Evolutionary conservation across 768 basidiomycete genomes (phyloP).

Genomic region (Phylloporus scabripes): DNA sequence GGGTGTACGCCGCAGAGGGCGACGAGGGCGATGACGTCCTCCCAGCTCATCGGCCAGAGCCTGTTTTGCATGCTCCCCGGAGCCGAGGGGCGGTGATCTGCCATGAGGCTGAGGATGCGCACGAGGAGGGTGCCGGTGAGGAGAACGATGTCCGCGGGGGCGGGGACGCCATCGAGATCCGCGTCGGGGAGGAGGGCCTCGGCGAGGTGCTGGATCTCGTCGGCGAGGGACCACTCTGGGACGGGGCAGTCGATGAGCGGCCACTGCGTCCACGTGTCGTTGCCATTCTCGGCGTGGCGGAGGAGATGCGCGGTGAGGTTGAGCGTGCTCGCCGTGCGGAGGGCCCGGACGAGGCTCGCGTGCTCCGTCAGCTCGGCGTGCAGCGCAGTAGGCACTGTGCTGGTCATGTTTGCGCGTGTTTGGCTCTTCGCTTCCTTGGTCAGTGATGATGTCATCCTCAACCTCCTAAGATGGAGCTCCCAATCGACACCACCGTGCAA

Average conservation of each 20-base stretch:
- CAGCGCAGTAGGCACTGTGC: conserved; percentile 44
- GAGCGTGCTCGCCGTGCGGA: conserved; percentile 50
- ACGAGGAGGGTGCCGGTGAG: conserved; percentile 44
- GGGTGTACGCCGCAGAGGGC: conserved; percentile 36
- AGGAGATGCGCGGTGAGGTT: conserved; percentile 53
- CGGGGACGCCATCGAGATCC: conserved; percentile 27
- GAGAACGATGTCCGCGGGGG: conserved; percentile 35
- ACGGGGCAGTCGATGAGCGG: conserved; percentile 63
- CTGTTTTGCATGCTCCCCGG: conserved; percentile 62
- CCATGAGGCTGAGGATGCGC: conserved; percentile 48
- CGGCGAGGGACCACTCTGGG: conserved; percentile 67
- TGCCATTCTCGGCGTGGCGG: conserved; percentile 12
- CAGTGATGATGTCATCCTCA: conserved; percentile 13
- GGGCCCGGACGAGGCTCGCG: conserved; percentile 54
- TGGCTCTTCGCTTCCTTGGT: not conserved
- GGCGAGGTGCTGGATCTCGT: conserved; percentile 55
- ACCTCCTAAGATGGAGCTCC: conserved; percentile 45
- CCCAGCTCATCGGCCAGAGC: conserved; percentile 57
- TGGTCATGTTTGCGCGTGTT: conserved; percentile 11
- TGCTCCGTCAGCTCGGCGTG: conserved; percentile 66
- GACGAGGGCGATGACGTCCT: conserved; percentile 51
- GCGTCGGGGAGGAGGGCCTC: conserved; percentile 30
- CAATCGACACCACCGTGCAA: conserved; percentile 53
- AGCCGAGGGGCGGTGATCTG: conserved; percentile 49
- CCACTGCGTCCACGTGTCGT: conserved; percentile 71